These are phyloP conservation scores for Corchorus olitorius DNA, from an alignment of 345 rosid species.

Conservation along the genomic window DNA sequence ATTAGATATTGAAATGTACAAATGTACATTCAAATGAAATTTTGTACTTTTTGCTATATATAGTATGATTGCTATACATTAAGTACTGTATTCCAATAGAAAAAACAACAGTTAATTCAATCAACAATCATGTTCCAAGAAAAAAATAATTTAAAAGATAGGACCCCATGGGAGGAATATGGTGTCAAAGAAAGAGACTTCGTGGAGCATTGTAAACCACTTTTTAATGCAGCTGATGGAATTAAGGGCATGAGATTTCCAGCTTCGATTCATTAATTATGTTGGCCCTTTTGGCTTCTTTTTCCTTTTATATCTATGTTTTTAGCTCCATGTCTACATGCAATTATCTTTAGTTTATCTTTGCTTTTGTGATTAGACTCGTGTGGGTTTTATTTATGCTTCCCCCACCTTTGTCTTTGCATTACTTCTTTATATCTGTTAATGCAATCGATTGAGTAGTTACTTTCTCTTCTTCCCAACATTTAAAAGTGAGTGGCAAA, in stretches of 20 bases:
- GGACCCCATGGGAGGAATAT: not conserved
- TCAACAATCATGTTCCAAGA: not conserved
- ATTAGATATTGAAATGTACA: no score
- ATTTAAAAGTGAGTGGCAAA: not conserved
- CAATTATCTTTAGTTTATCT: not conserved
- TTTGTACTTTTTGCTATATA: no score
- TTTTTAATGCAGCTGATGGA: not conserved
- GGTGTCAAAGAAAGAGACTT: conserved; percentile 11
- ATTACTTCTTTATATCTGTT: not conserved
- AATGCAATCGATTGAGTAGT: not conserved
- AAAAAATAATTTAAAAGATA: not conserved
- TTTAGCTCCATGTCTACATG: not conserved
- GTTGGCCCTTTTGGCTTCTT: not conserved
- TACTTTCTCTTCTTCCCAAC: not conserved
- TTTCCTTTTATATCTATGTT: not conserved
- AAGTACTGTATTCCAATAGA: not conserved
- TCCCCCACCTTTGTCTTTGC: not conserved
- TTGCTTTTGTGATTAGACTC: conserved; percentile 6
- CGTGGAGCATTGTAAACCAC: conserved; percentile 16
- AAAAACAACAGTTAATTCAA: not conserved
- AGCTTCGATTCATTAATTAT: not conserved
- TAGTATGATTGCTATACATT: not conserved
- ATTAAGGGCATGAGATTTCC: not conserved
- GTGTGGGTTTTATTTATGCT: not conserved
- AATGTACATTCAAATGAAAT: no score